Base-by-base conservation (phyloP, 805 yeast species). In the Ogataea allantospora region DNA sequence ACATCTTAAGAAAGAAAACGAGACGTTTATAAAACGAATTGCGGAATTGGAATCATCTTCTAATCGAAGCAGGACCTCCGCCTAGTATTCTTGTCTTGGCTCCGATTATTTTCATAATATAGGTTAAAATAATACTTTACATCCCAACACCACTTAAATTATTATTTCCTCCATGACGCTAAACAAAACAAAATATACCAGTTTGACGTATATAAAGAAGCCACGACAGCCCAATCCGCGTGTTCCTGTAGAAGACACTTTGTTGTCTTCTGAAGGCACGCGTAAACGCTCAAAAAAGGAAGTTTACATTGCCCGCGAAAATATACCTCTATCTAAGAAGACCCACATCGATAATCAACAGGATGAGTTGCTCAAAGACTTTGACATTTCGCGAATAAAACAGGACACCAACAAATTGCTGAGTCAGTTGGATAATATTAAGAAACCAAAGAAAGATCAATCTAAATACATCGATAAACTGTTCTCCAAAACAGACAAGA, bases 1-100 rank as follows among this genome's bases (percentile, higher is more conserved):
- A 34, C 65, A 66, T 45, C 55, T 81, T 45, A 80, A 77, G 51
- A 67, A 68, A 27, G 72, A 71, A 43, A 76, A 78, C 52, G 53
- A 56, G 27, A 58, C 57, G 46, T 43, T 50, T 29, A 29, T 29
- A 15, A 30, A 27, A 14, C 38, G 42, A 27, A 44, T 47, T 14
- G 40, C 35, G 7, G 40, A 50, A 51, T 15, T 42, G 31, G 31
- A 38, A 19, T 25, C 14, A 16, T 18, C 20, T 27, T 6, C 11
- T 9, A n/a, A 21, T 6, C 6, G 22, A n/a, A 16, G 14, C 23
- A n/a, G 10, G 23, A 10, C n/a, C n/a, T n/a, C n/a, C n/a, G n/a
- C n/a, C n/a, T n/a, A n/a, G n/a, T n/a, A n/a, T n/a, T n/a, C n/a
- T n/a, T n/a, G n/a, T n/a, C n/a, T n/a, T n/a, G n/a, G n/a, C n/a